Base-by-base conservation (phyloP, 345 rosid genomes). In the Microcos paniculata region DNA sequence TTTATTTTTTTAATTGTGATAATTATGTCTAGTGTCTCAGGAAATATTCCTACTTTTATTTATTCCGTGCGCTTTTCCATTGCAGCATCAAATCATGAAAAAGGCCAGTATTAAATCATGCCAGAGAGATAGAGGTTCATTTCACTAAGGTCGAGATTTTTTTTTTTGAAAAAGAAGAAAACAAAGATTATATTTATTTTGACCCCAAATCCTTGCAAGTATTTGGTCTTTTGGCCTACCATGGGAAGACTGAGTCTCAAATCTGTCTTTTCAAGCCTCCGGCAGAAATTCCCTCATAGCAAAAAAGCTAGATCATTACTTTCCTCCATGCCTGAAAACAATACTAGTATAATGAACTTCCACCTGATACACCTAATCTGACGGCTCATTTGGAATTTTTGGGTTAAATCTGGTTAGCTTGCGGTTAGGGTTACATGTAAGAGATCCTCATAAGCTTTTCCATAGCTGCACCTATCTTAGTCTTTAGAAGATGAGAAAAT, bases 1-100 rank as follows among this genome's bases (percentile, higher is more conserved):
- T 24, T 1, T n/a, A n/a, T 52, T 31, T 70, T 57, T n/a, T 8
- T 4, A 0, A 2, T 72, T 30, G 55, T 24, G 18, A 76, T 51
- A 59, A 76, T 79, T 43, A 31, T 76, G 72, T 68, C 51, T 13
- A 62, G 46, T 67, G 30, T 28, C 62, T 30, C 42, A 23, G 12
- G 18, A 69, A 48, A 40, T 68, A 57, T 28, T 69, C 67, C 19
- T 16, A 12, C 13, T 67, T 21, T 68, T 76, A 16, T 26, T 18
- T 62, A 38, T 68, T 77, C 21, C 51, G 33, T 10, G 6, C 8
- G 19, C 55, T 49, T 72, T 6, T 57, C 31, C 35, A 26, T 58
- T 58, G 14, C 13, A 21, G 14, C 13, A 21, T 58, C 21, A 48
- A 49, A 62, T 31, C 42, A 33, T 16, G n/a, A 38, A 62, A 62